Base-by-base conservation (phyloP, 495 filamentous ascomycete genomes). In the Cetradonia linearis region DNA sequence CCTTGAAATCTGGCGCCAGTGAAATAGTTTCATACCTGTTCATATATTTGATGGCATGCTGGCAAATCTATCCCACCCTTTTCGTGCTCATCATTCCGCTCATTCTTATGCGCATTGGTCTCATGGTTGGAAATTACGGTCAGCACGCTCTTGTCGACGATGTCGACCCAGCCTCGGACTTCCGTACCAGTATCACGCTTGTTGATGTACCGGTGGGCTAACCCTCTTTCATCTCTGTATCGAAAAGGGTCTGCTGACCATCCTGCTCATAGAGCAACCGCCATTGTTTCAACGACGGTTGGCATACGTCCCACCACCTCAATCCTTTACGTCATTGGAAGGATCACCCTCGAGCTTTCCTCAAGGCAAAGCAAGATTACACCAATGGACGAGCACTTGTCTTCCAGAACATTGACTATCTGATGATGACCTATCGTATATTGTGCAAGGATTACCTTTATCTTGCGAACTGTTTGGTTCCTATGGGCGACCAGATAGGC, bases 61-160 rank as follows among this genome's bases (percentile, higher is more conserved):
- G 73, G 56, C 78, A 78, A 59, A 67, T 77, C 50, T 72, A 72
- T 1, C 76, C 86, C 1, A 80, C 82, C 2, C 55, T 79, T 13
- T 87, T 82, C 58, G 80, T 80, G 7, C 73, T 87, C 37, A 57
- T 87, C 1, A 67, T 88, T 0, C 86, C 86, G 3, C 74, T 87
- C 5, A 55, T 77, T 9, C 65, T 79, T 20, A 74, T 88, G 68
- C 78, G 85, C 3, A 63, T 83, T 23, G 86, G 81, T 2, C 64
- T 88, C 44, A 88, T 88, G 85, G 75, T 85, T 13, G 86, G 86
- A 1, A 89, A 89, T 65, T 89, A 83, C 83, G 86, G 83, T 28
- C 86, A 89, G 61, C 86, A 89, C 67, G 85, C 85, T 7, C 77
- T 88, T 31, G 85, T 88, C 7, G 86, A 89, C 62, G 79, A 85